Conservation (phyloP, 352 stramenopile species). For the Phytophthora hibernalis region DNA sequence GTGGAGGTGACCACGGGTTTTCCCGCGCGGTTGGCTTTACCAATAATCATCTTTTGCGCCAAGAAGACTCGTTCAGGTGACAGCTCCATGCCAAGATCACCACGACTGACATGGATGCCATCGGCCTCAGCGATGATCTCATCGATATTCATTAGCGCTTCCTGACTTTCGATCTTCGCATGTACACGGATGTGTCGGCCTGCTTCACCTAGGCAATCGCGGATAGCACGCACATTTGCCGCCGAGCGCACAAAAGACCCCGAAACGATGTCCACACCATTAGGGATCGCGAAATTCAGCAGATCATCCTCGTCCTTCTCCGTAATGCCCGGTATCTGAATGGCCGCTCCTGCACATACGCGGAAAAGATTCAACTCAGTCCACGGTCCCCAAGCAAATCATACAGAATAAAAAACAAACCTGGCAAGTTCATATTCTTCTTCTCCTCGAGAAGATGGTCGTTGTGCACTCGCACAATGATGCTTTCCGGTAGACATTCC, state of each 20-base stretch:
- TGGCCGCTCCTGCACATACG: conserved; percentile 55
- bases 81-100: conserved; percentile 99
- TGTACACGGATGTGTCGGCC: conserved; percentile 95
- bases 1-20: conserved; percentile 98
- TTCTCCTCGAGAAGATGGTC: conserved; percentile 93
- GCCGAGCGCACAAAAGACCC: conserved; percentile 99
- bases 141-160: conserved; percentile 96
- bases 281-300: conserved; percentile 95
- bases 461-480: conserved; percentile 86
- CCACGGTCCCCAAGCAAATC: neutral
- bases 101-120: conserved; percentile 99
- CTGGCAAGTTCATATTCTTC: conserved; percentile 98
- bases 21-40: conserved; percentile 95
- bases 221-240: conserved; percentile 93
- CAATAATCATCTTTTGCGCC: conserved; percentile 99
- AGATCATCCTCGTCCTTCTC: conserved; percentile 95
- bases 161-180: conserved; percentile 99
- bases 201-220: conserved; percentile 82
- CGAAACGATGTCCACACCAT: conserved; percentile 98
- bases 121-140: conserved; percentile 98
- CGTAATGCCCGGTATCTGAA: conserved; percentile 94
- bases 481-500: conserved; percentile 74
- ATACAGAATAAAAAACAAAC: conserved; percentile 29
- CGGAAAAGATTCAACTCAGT: conserved; percentile 8
- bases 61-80: conserved; percentile 98